Conservation (phyloP, 2,329 filamentous ascomycete genomes). For the Paecilomyces sp. region DNA sequence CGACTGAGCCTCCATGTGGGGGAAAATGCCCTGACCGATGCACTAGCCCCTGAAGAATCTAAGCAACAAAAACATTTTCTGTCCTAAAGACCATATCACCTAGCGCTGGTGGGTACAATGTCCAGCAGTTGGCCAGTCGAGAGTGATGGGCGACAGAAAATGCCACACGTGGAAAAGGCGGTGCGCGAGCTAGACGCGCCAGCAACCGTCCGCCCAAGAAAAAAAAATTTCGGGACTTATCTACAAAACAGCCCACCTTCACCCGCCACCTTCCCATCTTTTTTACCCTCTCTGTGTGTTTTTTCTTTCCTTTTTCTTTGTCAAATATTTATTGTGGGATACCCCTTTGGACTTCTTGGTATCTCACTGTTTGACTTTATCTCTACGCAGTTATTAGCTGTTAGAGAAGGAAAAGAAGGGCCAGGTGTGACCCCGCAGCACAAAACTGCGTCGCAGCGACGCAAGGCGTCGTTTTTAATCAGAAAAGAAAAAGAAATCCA, state of each 20-base stretch:
- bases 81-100: background rate
- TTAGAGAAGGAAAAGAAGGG: background rate
- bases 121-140: background rate
- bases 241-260: conserved; percentile 3
- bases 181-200: background rate
- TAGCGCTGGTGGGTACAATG: background rate
- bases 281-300: background rate
- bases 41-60: background rate
- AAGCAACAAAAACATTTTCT: background rate
- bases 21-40: background rate
- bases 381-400: background rate
- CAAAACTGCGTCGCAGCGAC: background rate
- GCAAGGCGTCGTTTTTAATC: background rate
- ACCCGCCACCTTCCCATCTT: conserved; percentile 1
- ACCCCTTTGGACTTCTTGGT: background rate
- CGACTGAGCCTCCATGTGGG: background rate
- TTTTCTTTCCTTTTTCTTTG: conserved; percentile 1
- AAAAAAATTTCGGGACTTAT: conserved; percentile 2
- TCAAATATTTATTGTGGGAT: background rate
- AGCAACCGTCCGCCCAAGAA: conserved; percentile 1
- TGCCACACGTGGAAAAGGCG: conserved; percentile 1
- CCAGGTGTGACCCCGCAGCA: background rate
- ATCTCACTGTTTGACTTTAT: background rate
- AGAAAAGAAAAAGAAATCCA: background rate
- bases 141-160: background rate